Evolutionary conservation across 768 basidiomycete genomes (phyloP).

Genomic region (Collybiopsis confluens): DNA sequence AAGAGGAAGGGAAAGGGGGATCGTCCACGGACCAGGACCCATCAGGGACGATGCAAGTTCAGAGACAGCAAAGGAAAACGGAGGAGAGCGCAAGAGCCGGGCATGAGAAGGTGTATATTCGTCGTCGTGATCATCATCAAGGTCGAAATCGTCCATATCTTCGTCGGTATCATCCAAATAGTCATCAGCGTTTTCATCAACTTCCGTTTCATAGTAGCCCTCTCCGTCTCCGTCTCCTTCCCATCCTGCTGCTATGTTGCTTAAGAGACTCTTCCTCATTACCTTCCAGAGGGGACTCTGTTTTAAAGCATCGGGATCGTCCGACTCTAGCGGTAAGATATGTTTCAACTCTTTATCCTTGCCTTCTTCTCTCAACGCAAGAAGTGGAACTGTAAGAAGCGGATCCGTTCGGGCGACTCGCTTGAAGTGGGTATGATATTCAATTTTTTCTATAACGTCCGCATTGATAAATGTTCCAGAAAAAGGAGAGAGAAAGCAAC

Average conservation of each 20-base stretch:
- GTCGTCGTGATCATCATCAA: too few relatives aligned
- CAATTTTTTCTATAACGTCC: conserved; percentile 62
- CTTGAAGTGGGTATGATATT: conserved; percentile 70
- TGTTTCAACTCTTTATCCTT: conserved; percentile 49
- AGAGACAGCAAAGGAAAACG: conserved; percentile 31
- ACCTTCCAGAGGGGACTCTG: conserved; percentile 64
- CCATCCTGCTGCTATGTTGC: neutral
- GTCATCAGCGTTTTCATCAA: neutral
- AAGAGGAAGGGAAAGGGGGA: conserved; percentile 65
- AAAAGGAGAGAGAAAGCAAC: neutral
- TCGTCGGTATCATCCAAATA: neutral
- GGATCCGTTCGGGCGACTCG: conserved; percentile 70
- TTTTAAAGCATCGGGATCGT: conserved; percentile 57
- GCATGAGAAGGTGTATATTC: too few relatives aligned
- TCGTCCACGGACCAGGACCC: conserved; percentile 86
- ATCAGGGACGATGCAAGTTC: conserved; percentile 57
- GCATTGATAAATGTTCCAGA: neutral
- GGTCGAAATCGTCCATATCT: neutral
- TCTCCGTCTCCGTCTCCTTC: neutral
- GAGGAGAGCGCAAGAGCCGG: too few relatives aligned
- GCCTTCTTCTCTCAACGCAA: conserved; percentile 31
- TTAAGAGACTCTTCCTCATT: conserved; percentile 19
- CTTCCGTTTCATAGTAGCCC: neutral
- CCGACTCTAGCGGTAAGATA: conserved; percentile 75
- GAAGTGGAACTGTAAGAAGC: conserved; percentile 30